Conservation (phyloP, 169 alveolate genomes). For the Fabrea salina region DNA sequence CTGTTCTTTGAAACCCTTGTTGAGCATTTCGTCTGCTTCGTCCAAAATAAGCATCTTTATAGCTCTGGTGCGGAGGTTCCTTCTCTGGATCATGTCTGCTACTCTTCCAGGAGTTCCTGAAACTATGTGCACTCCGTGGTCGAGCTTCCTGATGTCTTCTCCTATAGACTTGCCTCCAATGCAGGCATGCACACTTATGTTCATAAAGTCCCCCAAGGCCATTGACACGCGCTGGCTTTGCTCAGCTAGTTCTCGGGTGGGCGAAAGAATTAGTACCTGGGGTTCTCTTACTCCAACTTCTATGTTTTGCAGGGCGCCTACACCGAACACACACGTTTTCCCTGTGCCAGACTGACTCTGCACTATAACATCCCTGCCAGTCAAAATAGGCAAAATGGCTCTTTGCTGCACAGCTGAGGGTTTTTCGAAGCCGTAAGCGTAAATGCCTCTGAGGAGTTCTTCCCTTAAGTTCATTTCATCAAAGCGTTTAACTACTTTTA, state of each 20-base stretch:
- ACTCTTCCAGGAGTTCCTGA: constrained; percentile 99
- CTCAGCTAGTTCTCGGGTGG: constrained; percentile 98
- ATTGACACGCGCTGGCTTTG: constrained; percentile 95
- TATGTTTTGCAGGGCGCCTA: constrained; percentile 94
- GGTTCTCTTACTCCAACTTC: constrained; percentile 69
- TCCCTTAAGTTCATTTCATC: constrained; percentile 93
- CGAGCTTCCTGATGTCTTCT: constrained; percentile 94
- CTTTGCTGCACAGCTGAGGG: constrained; percentile 99
- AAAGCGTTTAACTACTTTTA: constrained; percentile 87
- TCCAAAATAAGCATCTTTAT: constrained; percentile 94
- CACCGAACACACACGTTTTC: constrained; percentile 97
- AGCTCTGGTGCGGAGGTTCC: constrained; percentile 89
- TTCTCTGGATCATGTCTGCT: constrained; percentile 94
- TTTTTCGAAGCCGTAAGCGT: constrained; percentile 97
- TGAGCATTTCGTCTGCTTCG: constrained; percentile 99
- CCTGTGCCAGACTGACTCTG: constrained; percentile 98
- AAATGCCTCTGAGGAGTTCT: constrained; percentile 95
- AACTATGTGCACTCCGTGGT: constrained; percentile 97
- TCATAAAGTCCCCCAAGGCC: constrained; percentile 97
- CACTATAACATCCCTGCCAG: constrained; percentile 97
- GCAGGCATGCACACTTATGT: constrained; percentile 93
- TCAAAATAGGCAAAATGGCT: constrained; percentile 96
- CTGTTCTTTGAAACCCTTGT: constrained; percentile 96
- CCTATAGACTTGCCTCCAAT: constrained; percentile 97
- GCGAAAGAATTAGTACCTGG: constrained; percentile 89